Evolutionary conservation across 371 early-diverging fungal genomes (phyloP).

Genomic region (Apophysomyces trapeziformis): DNA sequence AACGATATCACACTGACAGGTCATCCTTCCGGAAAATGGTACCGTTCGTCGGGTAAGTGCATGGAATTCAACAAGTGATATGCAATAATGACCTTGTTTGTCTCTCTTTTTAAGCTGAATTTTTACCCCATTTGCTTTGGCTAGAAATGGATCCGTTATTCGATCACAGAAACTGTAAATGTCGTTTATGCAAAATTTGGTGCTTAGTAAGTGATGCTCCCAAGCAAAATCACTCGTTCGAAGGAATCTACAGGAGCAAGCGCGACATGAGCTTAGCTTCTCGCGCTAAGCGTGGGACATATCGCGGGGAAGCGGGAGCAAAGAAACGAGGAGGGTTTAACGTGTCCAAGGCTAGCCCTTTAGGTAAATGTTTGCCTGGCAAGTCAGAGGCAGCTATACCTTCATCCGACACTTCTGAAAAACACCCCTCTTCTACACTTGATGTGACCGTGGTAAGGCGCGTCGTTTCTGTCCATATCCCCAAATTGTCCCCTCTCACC

Average conservation of each 20-base stretch:
- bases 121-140: conserved; percentile 2
- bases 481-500: neutral
- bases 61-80: neutral
- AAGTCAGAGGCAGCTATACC: neutral
- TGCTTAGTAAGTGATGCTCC: neutral
- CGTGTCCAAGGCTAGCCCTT: too few species aligned
- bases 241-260: too few species aligned
- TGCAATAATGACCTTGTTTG: neutral
- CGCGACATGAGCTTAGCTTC: too few species aligned
- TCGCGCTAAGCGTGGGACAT: too few species aligned
- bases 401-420: neutral
- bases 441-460: neutral
- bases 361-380: neutral
- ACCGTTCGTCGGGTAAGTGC: neutral
- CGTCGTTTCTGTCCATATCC: neutral
- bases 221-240: neutral
- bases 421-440: neutral
- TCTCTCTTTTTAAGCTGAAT: neutral
- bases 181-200: neutral
- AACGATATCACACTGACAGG: neutral
- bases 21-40: neutral
- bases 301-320: too few species aligned
- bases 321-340: too few species aligned
- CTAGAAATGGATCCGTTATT: neutral
- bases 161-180: neutral